A percentile compares a stretch with the other conserved stretches of the same genome.
phyloP scores from a whole-genome alignment of 2,329 filamentous ascomycete genomes.

The Calonectria multiphialidica region DNA sequence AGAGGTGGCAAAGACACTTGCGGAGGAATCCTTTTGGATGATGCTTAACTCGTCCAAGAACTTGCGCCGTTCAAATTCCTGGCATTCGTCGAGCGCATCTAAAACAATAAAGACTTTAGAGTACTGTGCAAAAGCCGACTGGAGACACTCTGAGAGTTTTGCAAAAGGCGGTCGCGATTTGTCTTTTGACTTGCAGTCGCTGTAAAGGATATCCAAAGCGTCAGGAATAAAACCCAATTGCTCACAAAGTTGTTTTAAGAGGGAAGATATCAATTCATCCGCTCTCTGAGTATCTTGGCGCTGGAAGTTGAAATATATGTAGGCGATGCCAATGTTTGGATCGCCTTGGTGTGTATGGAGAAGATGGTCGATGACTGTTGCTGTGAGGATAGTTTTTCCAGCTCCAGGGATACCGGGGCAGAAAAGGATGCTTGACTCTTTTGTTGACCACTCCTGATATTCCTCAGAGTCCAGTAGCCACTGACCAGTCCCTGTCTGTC shows the following conservation, averaged over 20 bases:
- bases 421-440: background rate
- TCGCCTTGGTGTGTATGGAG: background rate
- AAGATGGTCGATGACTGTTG: conserved; percentile 7
- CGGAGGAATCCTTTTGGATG: background rate
- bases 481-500: background rate
- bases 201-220: background rate
- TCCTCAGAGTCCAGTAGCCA: conserved; percentile 11
- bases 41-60: background rate
- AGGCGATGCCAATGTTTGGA: background rate
- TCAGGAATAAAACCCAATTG: background rate
- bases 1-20: background rate
- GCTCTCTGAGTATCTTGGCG: conserved; percentile 8
- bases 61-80: background rate
- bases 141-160: background rate
- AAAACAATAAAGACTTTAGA: background rate
- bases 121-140: background rate
- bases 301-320: conserved; percentile 14
- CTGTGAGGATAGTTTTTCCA: conserved; percentile 10
- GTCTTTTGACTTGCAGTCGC: background rate
- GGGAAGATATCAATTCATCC: background rate
- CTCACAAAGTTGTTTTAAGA: conserved; percentile 6
- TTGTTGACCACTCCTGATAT: background rate
- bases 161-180: background rate
- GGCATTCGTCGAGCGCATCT: conserved; percentile 14
- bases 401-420: conserved; percentile 13